Base-by-base conservation (phyloP, 352 stramenopile species). In the Thraustochytrium striatum region DNA sequence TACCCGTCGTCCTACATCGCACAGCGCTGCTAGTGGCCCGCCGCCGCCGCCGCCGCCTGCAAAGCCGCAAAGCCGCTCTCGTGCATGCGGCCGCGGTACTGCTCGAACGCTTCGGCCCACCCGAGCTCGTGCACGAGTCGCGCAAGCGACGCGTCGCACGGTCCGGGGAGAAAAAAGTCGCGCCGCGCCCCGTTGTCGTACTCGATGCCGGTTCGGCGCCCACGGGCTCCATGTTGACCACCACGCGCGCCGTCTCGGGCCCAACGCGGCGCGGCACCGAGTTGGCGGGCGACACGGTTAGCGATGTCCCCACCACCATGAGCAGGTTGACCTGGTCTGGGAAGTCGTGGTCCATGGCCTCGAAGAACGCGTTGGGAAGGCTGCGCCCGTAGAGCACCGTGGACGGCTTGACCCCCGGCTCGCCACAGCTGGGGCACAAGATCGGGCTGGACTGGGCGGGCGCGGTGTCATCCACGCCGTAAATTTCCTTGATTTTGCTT, bases 401-500 rank as follows among this genome's bases (percentile, higher is more conserved):
- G 43, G 83, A 84, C 7, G 88, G 88, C 69, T 92, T 92, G n/a
- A 92, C 82, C 7, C 81, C 79, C 41, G 81, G 65, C 32, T 82
- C 44, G 2, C 81, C 81, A 78, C 88, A 92, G 33, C 50, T 52
- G 11, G 73, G 39, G 57, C 88, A 92, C 16, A 52, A 21, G 57
- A 92, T 91, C 0, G 82, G 72, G 8, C 61, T 87, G 13, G 84
- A 89, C 82, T 85, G 36, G 28, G 0, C 30, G 7, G 87, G 87
- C 19, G 84, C 87, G 75, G 86, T 13, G 16, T 38, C 50, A 62
- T 89, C 83, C 39, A 80, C 39, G 30, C 83, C 83, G 36, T 85
- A 85, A 79, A 92, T 89, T 73, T 92, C 87, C 69, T 89, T 89
- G 47, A 92, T 89, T 30, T 88, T 83, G 2, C 32, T 81, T 19